These are phyloP conservation scores for Penicillium crystallinum DNA, from an alignment of 495 filamentous ascomycete species.

Conservation along the genomic window DNA sequence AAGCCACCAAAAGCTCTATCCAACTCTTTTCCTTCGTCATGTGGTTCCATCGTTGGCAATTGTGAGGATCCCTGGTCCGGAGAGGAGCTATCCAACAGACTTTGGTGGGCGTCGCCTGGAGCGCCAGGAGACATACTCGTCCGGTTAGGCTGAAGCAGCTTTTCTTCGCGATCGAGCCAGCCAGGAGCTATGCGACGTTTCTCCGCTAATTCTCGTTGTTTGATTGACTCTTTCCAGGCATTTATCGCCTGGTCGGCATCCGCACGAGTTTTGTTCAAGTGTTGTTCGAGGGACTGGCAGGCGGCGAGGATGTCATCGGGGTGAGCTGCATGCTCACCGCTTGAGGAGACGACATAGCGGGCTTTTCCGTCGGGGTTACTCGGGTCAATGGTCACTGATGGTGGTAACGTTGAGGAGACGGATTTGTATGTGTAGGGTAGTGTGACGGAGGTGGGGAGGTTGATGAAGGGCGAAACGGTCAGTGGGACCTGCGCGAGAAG, in stretches of 20 bases:
- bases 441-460: conserved; percentile 82
- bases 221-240: conserved; percentile 65
- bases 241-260: conserved; percentile 61
- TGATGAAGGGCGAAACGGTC: conserved; percentile 91
- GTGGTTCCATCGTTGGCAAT: conserved; percentile 46
- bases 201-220: conserved; percentile 79
- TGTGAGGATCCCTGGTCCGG: conserved; percentile 34
- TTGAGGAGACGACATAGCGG: conserved; percentile 67
- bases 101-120: conserved; percentile 30
- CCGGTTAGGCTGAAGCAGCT: conserved; percentile 66
- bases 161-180: conserved; percentile 86
- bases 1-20: conserved; percentile 84
- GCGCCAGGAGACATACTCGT: conserved; percentile 8
- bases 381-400: conserved; percentile 58
- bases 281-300: conserved; percentile 69
- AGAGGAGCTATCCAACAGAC: conserved; percentile 42
- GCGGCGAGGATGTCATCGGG: conserved; percentile 78
- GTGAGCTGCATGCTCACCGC: conserved; percentile 69
- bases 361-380: conserved; percentile 41
- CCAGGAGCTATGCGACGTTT: conserved; percentile 88
- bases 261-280: conserved; percentile 57
- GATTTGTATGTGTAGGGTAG: conserved; percentile 93
- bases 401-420: conserved; percentile 78
- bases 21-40: conserved; percentile 69
- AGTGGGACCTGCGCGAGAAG: conserved; percentile 88